Percentiles rank a stretch among this genome's conserved stretches.
phyloP scores from a whole-genome alignment of 345 rosid species.

The rapeseed (Brassica napus) region DNA sequence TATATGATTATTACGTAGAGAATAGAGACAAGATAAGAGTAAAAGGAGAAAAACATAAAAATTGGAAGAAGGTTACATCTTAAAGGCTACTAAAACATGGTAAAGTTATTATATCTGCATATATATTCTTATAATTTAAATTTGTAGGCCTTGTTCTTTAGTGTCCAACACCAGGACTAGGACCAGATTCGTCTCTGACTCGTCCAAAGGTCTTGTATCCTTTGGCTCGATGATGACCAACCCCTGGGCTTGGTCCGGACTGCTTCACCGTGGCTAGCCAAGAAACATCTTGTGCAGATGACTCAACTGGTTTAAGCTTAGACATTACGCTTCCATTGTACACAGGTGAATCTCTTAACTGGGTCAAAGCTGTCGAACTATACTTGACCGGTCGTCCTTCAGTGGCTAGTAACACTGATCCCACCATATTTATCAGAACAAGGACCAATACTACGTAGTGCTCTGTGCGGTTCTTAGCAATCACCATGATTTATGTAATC shows the following conservation, averaged over 20 bases:
- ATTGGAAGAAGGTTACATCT: background rate
- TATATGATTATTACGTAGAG: background rate
- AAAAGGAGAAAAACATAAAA: background rate
- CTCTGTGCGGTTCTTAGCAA: slow-evolving; percentile 25
- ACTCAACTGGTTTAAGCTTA: slow-evolving; percentile 13
- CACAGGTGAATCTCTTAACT: slow-evolving; percentile 9
- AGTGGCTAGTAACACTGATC: slow-evolving; percentile 25
- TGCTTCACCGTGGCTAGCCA: slow-evolving; percentile 34
- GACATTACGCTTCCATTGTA: slow-evolving; percentile 30
- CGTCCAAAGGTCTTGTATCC: slow-evolving; percentile 7
- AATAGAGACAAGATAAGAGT: background rate
- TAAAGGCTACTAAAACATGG: slow-evolving; percentile 7
- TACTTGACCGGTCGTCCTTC: slow-evolving; percentile 34
- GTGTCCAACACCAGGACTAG: slow-evolving; percentile 36
- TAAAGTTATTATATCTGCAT: background rate
- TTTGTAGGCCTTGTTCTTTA: slow-evolving; percentile 2
- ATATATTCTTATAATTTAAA: background rate
- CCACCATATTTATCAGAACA: slow-evolving; percentile 19
- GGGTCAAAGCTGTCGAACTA: slow-evolving; percentile 5
- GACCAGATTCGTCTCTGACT: background rate
- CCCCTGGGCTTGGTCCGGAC: slow-evolving; percentile 39
- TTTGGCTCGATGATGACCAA: slow-evolving; percentile 36
- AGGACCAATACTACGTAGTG: slow-evolving; percentile 2
- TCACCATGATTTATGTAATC: slow-evolving; percentile 21
- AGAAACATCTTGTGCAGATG: slow-evolving; percentile 1